Evolutionary conservation across 2,329 filamentous ascomycete species (phyloP).

Genomic region (Trichocomaceae sp.): DNA sequence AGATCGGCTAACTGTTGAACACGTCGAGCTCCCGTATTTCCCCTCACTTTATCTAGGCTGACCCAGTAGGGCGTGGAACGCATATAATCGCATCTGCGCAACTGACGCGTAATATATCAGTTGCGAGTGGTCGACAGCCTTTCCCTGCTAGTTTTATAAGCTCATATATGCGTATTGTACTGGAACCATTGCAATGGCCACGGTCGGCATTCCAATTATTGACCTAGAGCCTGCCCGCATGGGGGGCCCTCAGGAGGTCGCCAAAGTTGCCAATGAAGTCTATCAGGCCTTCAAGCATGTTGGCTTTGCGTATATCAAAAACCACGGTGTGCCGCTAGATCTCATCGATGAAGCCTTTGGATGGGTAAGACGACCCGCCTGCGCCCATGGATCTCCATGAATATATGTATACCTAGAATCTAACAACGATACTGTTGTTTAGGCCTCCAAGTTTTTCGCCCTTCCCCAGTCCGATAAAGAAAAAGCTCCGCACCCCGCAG

Average conservation of each 20-base stretch:
- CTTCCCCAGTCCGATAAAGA: conserved; percentile 59
- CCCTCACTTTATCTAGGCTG: not conserved
- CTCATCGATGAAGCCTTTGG: conserved; percentile 58
- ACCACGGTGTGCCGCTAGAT: conserved; percentile 61
- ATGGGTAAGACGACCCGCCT: conserved; percentile 1
- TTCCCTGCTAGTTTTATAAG: too few relatives aligned
- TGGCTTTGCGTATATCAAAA: conserved; percentile 82
- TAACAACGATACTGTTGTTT: not conserved
- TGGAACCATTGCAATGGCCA: not conserved
- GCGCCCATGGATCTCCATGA: not conserved
- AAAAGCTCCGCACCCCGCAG: conserved; percentile 58
- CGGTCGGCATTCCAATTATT: conserved; percentile 52
- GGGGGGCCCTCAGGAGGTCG: conserved; percentile 55
- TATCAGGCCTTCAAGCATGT: conserved; percentile 74
- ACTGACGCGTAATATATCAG: not conserved
- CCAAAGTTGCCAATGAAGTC: conserved; percentile 62
- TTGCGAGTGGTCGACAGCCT: too few relatives aligned
- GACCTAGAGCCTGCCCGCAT: conserved; percentile 69
- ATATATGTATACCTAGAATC: not conserved
- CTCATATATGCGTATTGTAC: too few relatives aligned
- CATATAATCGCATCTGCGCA: not conserved
- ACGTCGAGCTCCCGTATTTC: not conserved
- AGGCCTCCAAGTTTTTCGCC: conserved; percentile 53
- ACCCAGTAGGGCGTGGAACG: too few relatives aligned
- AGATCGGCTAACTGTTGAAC: not conserved